Evolutionary conservation across 108 stramenopile species (phyloP).

Genomic region (Conticribra guillardii): DNA sequence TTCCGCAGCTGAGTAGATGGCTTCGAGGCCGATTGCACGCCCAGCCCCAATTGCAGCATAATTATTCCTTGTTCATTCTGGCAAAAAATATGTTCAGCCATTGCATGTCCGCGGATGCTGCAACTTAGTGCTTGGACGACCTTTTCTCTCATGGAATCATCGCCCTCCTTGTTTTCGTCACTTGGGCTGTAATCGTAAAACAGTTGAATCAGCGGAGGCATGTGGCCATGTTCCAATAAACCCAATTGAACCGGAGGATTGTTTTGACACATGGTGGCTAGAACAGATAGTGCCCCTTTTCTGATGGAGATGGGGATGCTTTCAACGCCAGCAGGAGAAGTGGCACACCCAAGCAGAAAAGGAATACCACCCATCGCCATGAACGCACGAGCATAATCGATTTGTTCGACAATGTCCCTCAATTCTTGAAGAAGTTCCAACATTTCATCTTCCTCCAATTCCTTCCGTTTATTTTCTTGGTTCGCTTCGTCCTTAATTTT

Average conservation of each 20-base stretch:
- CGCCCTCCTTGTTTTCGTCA: slow-evolving; percentile 30
- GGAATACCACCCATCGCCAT: slow-evolving; percentile 71
- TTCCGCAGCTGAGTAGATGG: slow-evolving; percentile 40
- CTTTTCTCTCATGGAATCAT: slow-evolving; percentile 56
- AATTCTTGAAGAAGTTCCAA: slow-evolving; percentile 79
- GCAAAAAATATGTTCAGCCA: slow-evolving; percentile 72
- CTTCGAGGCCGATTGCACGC: slow-evolving; percentile 26
- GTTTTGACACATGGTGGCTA: slow-evolving; percentile 79
- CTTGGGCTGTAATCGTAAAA: slow-evolving; percentile 47
- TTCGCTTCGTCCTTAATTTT: slow-evolving; percentile 4
- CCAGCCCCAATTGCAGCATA: slow-evolving; percentile 54
- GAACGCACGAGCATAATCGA: slow-evolving; percentile 86
- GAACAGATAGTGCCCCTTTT: slow-evolving; percentile 54
- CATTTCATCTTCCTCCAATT: slow-evolving; percentile 53
- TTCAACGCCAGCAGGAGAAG: neutral
- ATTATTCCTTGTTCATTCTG: slow-evolving; percentile 50
- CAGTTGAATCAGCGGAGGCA: slow-evolving; percentile 61
- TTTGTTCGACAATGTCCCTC: slow-evolving; percentile 90
- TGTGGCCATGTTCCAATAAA: slow-evolving; percentile 66
- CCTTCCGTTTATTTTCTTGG: slow-evolving; percentile 35
- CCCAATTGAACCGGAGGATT: slow-evolving; percentile 86
- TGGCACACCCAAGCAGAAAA: slow-evolving; percentile 76
- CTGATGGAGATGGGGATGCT: slow-evolving; percentile 62
- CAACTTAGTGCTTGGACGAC: slow-evolving; percentile 74
- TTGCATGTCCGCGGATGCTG: slow-evolving; percentile 66